phyloP scores from a whole-genome alignment of 176 grass and related monocot genomes.

The Secale cereale region DNA sequence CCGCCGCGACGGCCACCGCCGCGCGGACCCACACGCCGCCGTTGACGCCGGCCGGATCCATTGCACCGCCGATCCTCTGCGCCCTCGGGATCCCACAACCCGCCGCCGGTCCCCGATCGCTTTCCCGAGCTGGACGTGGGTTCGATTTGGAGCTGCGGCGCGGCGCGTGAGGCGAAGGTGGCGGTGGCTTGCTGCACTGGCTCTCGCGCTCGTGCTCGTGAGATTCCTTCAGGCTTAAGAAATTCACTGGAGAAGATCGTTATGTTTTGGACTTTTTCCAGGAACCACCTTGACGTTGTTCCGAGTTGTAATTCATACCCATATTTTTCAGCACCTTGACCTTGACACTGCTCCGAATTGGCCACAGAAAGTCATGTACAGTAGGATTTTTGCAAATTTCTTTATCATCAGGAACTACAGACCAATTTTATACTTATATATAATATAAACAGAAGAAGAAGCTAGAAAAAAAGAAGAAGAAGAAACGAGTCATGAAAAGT shows the following conservation, averaged over 20 bases:
- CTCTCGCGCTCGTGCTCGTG: not conserved
- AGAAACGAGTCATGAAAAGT: not conserved
- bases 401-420: not conserved
- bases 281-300: not conserved
- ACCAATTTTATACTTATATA: too few species aligned
- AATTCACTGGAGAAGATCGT: not conserved
- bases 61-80: not conserved
- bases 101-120: not conserved
- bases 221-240: constrained; percentile 29
- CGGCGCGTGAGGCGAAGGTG: not conserved
- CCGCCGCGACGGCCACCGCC: constrained; percentile 38
- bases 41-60: constrained; percentile 14
- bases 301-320: not conserved
- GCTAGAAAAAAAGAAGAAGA: not conserved
- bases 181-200: not conserved
- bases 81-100: not conserved
- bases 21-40: constrained; percentile 45
- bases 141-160: constrained; percentile 10
- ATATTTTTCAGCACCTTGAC: not conserved
- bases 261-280: not conserved
- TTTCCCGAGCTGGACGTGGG: not conserved
- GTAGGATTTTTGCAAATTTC: not conserved
- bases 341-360: not conserved
- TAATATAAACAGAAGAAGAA: not conserved
- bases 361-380: not conserved